Conservation (phyloP, 75 land plant genomes). For the Azolla pinnata region DNA sequence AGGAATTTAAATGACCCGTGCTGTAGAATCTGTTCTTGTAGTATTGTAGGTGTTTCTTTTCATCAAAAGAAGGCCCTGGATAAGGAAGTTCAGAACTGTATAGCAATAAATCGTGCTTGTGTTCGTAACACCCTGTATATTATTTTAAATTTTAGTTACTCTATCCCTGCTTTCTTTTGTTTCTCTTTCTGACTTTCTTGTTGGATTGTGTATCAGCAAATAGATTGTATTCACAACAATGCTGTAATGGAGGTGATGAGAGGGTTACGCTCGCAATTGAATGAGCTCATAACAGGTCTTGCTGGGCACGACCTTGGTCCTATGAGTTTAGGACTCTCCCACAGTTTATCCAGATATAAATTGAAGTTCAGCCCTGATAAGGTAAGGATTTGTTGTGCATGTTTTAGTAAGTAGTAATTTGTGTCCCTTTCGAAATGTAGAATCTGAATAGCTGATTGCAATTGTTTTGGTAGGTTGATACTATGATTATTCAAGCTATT, state of each 20-base stretch:
- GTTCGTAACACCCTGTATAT: too few relatives aligned
- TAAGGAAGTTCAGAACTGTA: too few relatives aligned
- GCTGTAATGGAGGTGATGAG: conserved; percentile 85
- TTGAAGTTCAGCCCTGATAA: conserved; percentile 95
- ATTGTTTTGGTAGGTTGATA: conserved; percentile 59
- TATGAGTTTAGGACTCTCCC: conserved; percentile 95
- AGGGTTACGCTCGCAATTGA: conserved; percentile 67
- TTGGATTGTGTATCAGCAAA: conserved; percentile 41
- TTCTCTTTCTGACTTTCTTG: neutral
- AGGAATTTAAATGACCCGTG: too few relatives aligned
- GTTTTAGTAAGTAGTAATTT: too few relatives aligned
- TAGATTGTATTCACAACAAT: conserved; percentile 82
- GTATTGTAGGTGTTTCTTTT: too few relatives aligned
- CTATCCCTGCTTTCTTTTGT: too few relatives aligned
- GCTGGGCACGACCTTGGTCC: conserved; percentile 71
- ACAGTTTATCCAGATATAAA: conserved; percentile 84
- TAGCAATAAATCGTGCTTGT: too few relatives aligned
- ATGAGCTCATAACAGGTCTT: conserved; percentile 75
- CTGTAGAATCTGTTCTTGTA: too few relatives aligned
- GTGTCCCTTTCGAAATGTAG: too few relatives aligned
- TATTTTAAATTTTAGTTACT: too few relatives aligned
- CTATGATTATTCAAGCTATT: conserved; percentile 97
- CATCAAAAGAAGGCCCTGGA: too few relatives aligned
- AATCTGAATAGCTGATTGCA: too few relatives aligned
- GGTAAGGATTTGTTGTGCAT: conserved; percentile 26